phyloP scores from a whole-genome alignment of 768 basidiomycete genomes.

The Pleurotus tuoliensis region DNA sequence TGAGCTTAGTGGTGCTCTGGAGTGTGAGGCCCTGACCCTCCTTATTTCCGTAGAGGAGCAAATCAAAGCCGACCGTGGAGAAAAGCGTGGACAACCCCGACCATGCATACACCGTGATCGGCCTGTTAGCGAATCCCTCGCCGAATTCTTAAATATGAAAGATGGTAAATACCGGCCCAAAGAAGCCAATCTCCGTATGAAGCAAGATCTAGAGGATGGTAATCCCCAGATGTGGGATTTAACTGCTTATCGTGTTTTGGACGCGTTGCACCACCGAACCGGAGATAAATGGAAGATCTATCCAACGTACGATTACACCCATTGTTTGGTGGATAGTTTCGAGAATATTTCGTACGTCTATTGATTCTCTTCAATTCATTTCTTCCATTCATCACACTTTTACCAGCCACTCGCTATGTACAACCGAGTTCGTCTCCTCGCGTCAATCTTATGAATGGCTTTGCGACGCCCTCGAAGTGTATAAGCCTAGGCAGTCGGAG shows the following conservation, averaged over 20 bases:
- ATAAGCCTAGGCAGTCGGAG: constrained; percentile 96
- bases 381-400: constrained; percentile 6
- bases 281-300: constrained; percentile 94
- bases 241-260: constrained; percentile 91
- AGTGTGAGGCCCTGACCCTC: too few relatives aligned
- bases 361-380: neutral
- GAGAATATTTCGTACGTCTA: constrained; percentile 94
- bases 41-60: constrained; percentile 67
- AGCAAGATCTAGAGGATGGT: constrained; percentile 86
- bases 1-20: constrained; percentile 10
- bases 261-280: constrained; percentile 90
- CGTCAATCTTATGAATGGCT: constrained; percentile 99
- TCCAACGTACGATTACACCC: constrained; percentile 98
- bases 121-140: constrained; percentile 82
- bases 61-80: constrained; percentile 85
- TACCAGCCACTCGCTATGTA: constrained; percentile 91
- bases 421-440: constrained; percentile 91
- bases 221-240: constrained; percentile 99
- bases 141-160: constrained; percentile 91
- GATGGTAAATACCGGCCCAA: constrained; percentile 87
- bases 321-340: constrained; percentile 96
- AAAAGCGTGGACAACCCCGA: constrained; percentile 72
- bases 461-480: constrained; percentile 94
- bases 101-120: constrained; percentile 86
- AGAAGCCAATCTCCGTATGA: constrained; percentile 94